Evolutionary conservation across 2,329 filamentous ascomycete genomes (phyloP), one percentile per base, ranked within the genome.

Genomic region (Aspergillus transmontanensis): DNA sequence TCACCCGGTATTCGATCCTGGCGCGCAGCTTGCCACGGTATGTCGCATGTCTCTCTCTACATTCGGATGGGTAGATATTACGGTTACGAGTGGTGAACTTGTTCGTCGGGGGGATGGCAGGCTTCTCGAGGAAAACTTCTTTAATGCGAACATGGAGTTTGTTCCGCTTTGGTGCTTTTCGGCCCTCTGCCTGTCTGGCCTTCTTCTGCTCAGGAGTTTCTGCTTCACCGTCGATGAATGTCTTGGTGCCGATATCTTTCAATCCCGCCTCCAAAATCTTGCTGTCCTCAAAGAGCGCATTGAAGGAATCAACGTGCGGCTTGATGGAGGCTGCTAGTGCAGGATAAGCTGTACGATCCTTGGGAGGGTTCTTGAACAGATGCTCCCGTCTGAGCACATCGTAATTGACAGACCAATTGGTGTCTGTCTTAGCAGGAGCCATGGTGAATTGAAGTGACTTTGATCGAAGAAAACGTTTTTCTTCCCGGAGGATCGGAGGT

Each of bases 301-400:
- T 97, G 87, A 97, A 99, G 7, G 95, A 95, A 73, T 97, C 90
- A 71, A 98, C 90, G 79, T 99, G 95, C 57, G 95, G 95, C 68
- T 91, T 86, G 64, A 98, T 89, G n/a, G 94, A 92, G 65, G 87
- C 86, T 72, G 94, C 90, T 55, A 99, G 87, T 26, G 91, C 86
- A 16, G 95, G 95, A 75, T 96, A 98, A 63, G 94, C 93, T 11
- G 91, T 91, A 70, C 88, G 90, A 76, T 98, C 94, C 73, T 87
- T 90, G 0, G 95, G 94, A 21, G 95, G 94, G 69, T 96, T 89
- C 72, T 87, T 86, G 78, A 99, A 99, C 26, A 99, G 90, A 58
- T 91, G 86, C 74, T 99, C 92, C 72, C 94, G 90, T 64, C 92
- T 89, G 64, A 94, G 81, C 4, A 92, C 96, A 77, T 97, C 87